Base-by-base conservation (phyloP, 257 asterid genomes). In the Gentiana dahurica region DNA sequence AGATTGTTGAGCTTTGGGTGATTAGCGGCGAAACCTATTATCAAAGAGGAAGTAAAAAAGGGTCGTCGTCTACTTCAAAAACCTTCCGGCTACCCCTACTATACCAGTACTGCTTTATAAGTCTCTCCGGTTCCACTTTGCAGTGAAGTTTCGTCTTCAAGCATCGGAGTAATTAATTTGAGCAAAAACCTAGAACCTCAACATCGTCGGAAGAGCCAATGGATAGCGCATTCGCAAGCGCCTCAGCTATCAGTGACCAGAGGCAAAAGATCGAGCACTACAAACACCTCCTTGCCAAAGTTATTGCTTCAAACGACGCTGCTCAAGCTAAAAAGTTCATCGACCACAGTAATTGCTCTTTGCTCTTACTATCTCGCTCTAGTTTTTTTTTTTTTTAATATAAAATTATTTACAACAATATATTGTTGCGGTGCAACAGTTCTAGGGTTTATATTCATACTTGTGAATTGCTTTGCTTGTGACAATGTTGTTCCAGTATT, bases 241-340 rank as follows among this genome's bases (percentile, higher is more conserved):
- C 98, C 60, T 78, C 96, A 4, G 94, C 95, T 55, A 85, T 87
- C 65, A 75, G 72, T 39, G 96, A 91, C 81, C 98, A 91, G 74
- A 80, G 98, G 70, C 96, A 87, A 53, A 91, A 91, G 72, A 88
- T 91, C 61, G 98, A 91, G 60, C 94, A 91, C 74, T 91, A 91
- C 72, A 91, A 85, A 72, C 89, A 75, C 72, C 87, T 91, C 54
- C 97, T 91, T 67, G 69, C 84, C 63, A 69, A 89, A 53, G 92
- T 87, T 52, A 87, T 91, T 56, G 79, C 94, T 32, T 83, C 98
- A 2, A 77, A 79, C 76, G 87, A 83, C 65, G 86, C 75, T 49
- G 73, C 34, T 2, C 92, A 81, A 63, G 84, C 98, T 60, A 87
- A 80, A 49, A 76, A 74, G 54, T 91, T 87, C 77, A 80, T 87